Evolutionary conservation across 257 asterid genomes (phyloP), one percentile per base, ranked within the genome.

Genomic region (Nicotiana noctiflora): DNA sequence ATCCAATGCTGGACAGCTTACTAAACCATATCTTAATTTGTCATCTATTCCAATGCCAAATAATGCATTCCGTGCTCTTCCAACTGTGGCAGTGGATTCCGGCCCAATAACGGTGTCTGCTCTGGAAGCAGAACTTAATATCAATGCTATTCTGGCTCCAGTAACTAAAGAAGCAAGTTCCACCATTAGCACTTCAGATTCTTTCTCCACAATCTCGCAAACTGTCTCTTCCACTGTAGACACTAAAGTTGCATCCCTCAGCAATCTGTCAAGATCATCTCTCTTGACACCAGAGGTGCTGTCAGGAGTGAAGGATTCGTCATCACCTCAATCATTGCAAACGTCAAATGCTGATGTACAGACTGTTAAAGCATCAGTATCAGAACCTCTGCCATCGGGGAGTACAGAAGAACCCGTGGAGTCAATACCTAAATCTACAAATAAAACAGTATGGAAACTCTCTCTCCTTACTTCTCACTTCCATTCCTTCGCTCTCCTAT

Each of bases 121-220:
- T 68, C 72, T 79, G 25, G 61, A 40, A 14, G 34, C 76, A 31
- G 56, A 76, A 23, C 52, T 64, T 11, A 52, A 61, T 80, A 65
- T 72, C 53, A 76, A 46, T 76, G 56, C 75, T 80, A 51, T 14
- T 68, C 75, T 72, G 56, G 59, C 79, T 55, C 72, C 61, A 80
- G 77, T 52, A 70, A 15, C 19, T n/a, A 37, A 80, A 49, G 23
- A 70, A 82, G 55, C 74, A 49, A 66, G 56, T 2, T 75, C 88
- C 55, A 25, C 80, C 62, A 75, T 83, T 59, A 65, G 80, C 68
- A 82, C 86, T 76, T 60, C 82, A 18, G 61, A 18, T 60, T 77
- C 79, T 68, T 61, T 21, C 52, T 79, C 84, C 17, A 21, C 37
- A 52, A 8, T 62, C 67, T 40, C 66, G 18, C 53, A 37, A 49